Evolutionary conservation across 768 basidiomycete species (phyloP).

Genomic region (Collybia sordida): DNA sequence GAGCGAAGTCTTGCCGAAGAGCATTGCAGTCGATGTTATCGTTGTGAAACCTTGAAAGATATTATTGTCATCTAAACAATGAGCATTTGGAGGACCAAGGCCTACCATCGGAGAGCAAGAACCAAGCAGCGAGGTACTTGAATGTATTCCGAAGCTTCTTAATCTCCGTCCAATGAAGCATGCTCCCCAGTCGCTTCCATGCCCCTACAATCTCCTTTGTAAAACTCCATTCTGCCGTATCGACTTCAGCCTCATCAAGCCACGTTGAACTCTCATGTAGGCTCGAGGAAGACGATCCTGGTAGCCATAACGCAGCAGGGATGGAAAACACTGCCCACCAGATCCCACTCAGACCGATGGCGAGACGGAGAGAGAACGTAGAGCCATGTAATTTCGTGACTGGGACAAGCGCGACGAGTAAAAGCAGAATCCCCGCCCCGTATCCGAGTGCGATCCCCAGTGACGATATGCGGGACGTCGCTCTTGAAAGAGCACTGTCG

Average conservation of each 20-base stretch:
- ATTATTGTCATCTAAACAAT: neutral
- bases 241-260: constrained; percentile 14
- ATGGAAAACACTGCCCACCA: constrained; percentile 89
- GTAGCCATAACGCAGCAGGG: constrained; percentile 76
- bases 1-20: constrained; percentile 89
- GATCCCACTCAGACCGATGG: constrained; percentile 79
- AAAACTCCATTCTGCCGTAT: constrained; percentile 37
- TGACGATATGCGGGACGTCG: constrained; percentile 82
- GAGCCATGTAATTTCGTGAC: constrained; percentile 72
- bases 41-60: constrained; percentile 77
- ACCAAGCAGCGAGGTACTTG: constrained; percentile 90
- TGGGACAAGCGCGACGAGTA: constrained; percentile 76
- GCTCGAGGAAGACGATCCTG: constrained; percentile 29
- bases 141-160: constrained; percentile 80
- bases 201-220: constrained; percentile 57
- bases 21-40: constrained; percentile 85
- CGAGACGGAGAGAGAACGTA: constrained; percentile 76
- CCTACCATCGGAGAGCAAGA: constrained; percentile 87
- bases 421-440: constrained; percentile 73
- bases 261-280: constrained; percentile 3
- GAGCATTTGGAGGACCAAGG: neutral
- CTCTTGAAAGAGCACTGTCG: constrained; percentile 59
- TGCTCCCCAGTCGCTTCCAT: constrained; percentile 74
- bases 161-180: constrained; percentile 75
- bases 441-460: constrained; percentile 88